Conservation (phyloP, 164 flowering plant species). For the Vitis rupestris region DNA sequence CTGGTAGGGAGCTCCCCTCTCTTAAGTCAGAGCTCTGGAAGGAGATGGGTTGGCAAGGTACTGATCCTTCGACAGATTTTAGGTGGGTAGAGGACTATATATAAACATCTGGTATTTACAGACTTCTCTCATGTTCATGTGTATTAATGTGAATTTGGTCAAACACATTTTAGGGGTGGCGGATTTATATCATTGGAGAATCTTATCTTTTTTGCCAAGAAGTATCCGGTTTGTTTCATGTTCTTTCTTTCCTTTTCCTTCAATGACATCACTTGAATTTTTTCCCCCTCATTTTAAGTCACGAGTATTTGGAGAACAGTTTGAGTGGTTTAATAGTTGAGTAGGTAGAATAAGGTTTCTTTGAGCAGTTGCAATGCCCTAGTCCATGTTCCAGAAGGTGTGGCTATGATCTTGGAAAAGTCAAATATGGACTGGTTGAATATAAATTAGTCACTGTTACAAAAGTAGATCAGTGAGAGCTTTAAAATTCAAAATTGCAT, state of each 20-base stretch:
- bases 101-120: background rate
- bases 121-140: background rate
- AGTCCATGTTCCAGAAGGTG: no score
- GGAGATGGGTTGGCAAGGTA: slow-evolving; percentile 99
- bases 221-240: slow-evolving; percentile 65
- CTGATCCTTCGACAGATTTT: slow-evolving; percentile 97
- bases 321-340: no score
- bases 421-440: no score
- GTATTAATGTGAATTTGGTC: slow-evolving; percentile 4
- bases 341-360: no score
- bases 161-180: slow-evolving; percentile 68
- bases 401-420: no score
- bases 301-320: no score
- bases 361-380: no score
- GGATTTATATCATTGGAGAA: slow-evolving; percentile 91
- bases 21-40: slow-evolving; percentile 93
- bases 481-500: no score
- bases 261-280: background rate
- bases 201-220: slow-evolving; percentile 77
- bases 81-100: slow-evolving; percentile 40
- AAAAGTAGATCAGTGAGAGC: no score
- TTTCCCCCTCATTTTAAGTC: background rate
- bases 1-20: slow-evolving; percentile 68
- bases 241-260: background rate
- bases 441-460: no score